Evolutionary conservation across 176 grass and related monocot genomes (phyloP).

Genomic region (Rhynchospora breviuscula): DNA sequence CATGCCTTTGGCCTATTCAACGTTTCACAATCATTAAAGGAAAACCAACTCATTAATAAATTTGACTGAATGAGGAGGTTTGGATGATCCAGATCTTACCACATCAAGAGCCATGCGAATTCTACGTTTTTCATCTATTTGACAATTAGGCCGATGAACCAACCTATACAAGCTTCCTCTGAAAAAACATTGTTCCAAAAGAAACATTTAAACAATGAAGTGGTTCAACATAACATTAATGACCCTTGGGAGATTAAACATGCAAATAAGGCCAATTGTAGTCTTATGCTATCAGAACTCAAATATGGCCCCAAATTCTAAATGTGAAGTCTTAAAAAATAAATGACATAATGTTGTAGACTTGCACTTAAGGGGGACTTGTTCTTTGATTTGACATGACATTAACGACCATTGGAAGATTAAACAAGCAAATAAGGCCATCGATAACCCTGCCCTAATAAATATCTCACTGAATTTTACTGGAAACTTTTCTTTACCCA

Average conservation of each 20-base stretch:
- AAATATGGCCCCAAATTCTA: too few species aligned
- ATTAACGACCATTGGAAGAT: not conserved
- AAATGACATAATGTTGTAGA: too few species aligned
- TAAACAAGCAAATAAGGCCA: not conserved
- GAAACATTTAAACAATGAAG: constrained; percentile 5
- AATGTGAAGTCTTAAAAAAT: too few species aligned
- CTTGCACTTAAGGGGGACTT: too few species aligned
- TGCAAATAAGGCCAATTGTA: not conserved
- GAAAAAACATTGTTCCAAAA: constrained; percentile 22
- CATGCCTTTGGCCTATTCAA: constrained; percentile 90
- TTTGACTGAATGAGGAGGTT: not conserved
- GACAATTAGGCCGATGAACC: constrained; percentile 89
- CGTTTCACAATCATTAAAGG: constrained; percentile 19
- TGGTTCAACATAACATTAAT: constrained; percentile 2
- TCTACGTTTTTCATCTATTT: constrained; percentile 95
- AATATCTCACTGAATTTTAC: not conserved
- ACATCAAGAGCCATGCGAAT: constrained; percentile 99
- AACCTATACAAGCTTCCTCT: constrained; percentile 99
- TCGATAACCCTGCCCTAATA: not conserved
- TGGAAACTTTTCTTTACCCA: too few species aligned
- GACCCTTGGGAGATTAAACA: not conserved
- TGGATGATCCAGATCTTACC: constrained; percentile 41
- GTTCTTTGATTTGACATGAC: not conserved
- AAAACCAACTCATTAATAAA: not conserved
- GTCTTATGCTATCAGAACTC: too few species aligned